Percentiles rank a stretch among this genome's conserved stretches.
These are phyloP conservation scores for Penicillium cosmopolitanum DNA, from an alignment of 495 filamentous ascomycete genomes.

Conservation along the genomic window DNA sequence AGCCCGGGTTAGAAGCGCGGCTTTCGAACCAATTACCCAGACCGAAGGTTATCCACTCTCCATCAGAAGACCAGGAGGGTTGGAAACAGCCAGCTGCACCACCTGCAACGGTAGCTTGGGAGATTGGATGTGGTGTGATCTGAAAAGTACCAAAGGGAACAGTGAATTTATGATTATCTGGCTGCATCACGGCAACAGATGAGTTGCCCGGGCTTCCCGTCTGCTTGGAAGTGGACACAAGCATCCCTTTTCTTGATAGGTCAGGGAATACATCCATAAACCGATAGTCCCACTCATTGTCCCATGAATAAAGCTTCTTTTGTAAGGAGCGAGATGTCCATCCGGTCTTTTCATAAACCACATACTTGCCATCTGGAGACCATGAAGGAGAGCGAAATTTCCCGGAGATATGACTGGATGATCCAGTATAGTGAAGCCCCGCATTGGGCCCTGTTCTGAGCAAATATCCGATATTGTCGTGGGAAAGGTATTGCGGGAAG, in stretches of 20 bases:
- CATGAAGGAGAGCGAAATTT: constrained; percentile 15
- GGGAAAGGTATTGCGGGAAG: constrained; percentile 6
- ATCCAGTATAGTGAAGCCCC: constrained; percentile 17
- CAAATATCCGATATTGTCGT: constrained; percentile 17
- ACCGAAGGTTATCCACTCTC: constrained; percentile 12
- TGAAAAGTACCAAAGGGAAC: constrained; percentile 7
- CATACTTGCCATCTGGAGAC: constrained; percentile 16
- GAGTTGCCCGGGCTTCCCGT: constrained; percentile 9
- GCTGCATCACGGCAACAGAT: constrained; percentile 8
- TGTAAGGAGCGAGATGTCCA: constrained; percentile 9
- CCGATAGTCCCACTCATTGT: constrained; percentile 20
- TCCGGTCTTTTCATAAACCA: constrained; percentile 11
- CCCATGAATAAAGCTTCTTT: constrained; percentile 15
- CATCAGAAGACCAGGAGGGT: constrained; percentile 19
- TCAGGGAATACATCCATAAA: constrained; percentile 20
- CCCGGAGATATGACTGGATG: constrained; percentile 2
- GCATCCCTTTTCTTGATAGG: constrained; percentile 1
- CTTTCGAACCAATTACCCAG: constrained; percentile 18
- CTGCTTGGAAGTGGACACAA: constrained; percentile 8
- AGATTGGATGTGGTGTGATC: background rate
- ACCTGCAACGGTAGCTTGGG: constrained; percentile 3
- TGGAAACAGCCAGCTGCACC: constrained; percentile 19
- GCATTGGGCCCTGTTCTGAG: constrained; percentile 9
- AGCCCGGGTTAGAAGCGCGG: constrained; percentile 6
- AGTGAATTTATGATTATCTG: background rate